These are phyloP conservation scores for Chrysosporium queenslandicum DNA, from an alignment of 2,329 filamentous ascomycete species.

Conservation along the genomic window DNA sequence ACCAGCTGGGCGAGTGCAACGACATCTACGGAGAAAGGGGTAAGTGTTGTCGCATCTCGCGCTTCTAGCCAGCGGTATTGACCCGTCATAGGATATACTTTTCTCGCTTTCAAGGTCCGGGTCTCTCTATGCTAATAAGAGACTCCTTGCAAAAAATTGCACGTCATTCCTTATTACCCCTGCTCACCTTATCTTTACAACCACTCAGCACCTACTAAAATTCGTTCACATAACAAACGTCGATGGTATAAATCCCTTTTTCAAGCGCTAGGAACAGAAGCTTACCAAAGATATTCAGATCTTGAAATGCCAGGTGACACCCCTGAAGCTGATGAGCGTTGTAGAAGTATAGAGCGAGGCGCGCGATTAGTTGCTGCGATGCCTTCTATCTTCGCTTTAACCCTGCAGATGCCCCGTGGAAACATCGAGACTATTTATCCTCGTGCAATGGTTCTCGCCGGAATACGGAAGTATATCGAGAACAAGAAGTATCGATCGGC, in stretches of 20 bases:
- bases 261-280: background rate
- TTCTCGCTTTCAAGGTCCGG: conserved; percentile 67
- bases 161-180: conserved; percentile 80
- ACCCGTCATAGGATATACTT: conserved; percentile 34
- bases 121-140: conserved; percentile 65
- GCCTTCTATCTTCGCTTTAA: conserved; percentile 72
- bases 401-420: conserved; percentile 90
- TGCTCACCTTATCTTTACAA: conserved; percentile 82
- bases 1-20: conserved; percentile 33
- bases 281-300: conserved; percentile 39
- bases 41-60: conserved; percentile 19
- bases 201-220: conserved; percentile 83
- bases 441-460: conserved; percentile 80
- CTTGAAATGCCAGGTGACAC: conserved; percentile 78
- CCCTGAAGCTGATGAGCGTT: conserved; percentile 83
- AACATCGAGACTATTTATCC: conserved; percentile 95
- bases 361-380: conserved; percentile 79
- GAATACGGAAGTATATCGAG: conserved; percentile 72
- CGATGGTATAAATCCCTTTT: conserved; percentile 45
- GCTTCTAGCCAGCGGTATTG: conserved; percentile 13
- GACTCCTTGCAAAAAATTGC: conserved; percentile 69
- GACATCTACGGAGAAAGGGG: conserved; percentile 32
- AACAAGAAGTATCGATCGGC: conserved; percentile 71
- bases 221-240: conserved; percentile 70
- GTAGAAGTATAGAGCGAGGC: conserved; percentile 82